These are phyloP conservation scores for Suillus sp. DNA, from an alignment of 768 basidiomycete genomes.

Conservation along the genomic window DNA sequence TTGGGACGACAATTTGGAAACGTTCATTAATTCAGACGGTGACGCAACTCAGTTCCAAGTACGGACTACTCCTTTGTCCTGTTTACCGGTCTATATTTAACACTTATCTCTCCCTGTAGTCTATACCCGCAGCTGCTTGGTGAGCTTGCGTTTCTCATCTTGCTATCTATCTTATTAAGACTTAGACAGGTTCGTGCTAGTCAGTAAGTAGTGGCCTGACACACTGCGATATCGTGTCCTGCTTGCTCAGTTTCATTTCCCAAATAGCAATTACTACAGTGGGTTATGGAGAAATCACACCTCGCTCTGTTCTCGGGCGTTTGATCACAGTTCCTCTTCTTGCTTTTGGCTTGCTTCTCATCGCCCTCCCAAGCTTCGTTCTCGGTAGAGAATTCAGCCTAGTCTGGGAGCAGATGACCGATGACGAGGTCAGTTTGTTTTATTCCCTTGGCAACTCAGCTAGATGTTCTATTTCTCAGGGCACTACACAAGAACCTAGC, in stretches of 20 bases:
- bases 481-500: conserved; percentile 19
- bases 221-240: neutral
- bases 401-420: conserved; percentile 84
- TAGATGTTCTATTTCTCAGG: conserved; percentile 10
- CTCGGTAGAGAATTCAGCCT: conserved; percentile 89
- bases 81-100: neutral
- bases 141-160: conserved; percentile 40
- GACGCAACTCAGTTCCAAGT: conserved; percentile 80
- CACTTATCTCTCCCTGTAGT: conserved; percentile 35
- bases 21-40: conserved; percentile 84
- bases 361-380: conserved; percentile 90
- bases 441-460: neutral
- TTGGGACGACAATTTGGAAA: conserved; percentile 81
- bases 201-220: conserved; percentile 54
- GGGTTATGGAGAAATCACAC: conserved; percentile 91
- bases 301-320: conserved; percentile 84
- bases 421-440: conserved; percentile 40
- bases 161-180: neutral
- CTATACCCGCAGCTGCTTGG: conserved; percentile 80
- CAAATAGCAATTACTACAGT: conserved; percentile 79
- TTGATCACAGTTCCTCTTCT: conserved; percentile 85
- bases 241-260: neutral
- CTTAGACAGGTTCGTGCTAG: conserved; percentile 64
- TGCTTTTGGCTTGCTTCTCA: conserved; percentile 83
- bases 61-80: conserved; percentile 23